These are phyloP conservation scores for Solanum hybrid DNA, from an alignment of 305 asterid species.

Conservation along the genomic window DNA sequence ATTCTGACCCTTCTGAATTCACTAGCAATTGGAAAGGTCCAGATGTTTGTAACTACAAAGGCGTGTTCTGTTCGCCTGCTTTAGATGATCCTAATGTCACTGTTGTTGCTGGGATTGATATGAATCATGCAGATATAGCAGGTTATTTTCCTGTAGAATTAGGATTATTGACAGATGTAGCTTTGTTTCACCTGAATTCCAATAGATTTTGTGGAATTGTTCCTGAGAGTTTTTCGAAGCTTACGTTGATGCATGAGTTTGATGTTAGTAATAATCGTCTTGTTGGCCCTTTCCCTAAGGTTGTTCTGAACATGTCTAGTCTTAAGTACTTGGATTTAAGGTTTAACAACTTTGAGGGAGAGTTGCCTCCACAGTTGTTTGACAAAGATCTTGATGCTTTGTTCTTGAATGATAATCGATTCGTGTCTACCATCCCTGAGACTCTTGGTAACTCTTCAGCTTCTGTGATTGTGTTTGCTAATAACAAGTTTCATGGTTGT, in stretches of 20 bases:
- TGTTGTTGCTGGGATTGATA: constrained; percentile 81
- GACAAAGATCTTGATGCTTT: constrained; percentile 52
- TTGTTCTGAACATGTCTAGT: constrained; percentile 26
- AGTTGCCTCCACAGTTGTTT: constrained; percentile 36
- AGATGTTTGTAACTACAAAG: constrained; percentile 52
- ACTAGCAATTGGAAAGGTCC: constrained; percentile 62
- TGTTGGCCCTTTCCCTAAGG: constrained; percentile 51
- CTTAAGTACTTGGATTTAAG: constrained; percentile 58
- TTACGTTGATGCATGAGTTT: constrained; percentile 40
- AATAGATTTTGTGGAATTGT: constrained; percentile 62
- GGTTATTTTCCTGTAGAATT: constrained; percentile 58
- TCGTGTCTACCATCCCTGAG: constrained; percentile 42
- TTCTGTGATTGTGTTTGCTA: constrained; percentile 51
- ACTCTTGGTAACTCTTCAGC: constrained; percentile 61
- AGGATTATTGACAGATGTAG: constrained; percentile 39
- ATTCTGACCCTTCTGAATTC: constrained; percentile 49
- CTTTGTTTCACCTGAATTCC: constrained; percentile 55
- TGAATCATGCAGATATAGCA: constrained; percentile 62
- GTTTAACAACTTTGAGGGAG: constrained; percentile 68
- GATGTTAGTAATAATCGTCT: constrained; percentile 68
- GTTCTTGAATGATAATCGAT: constrained; percentile 55
- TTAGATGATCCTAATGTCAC: constrained; percentile 33
- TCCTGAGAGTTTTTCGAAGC: constrained; percentile 36
- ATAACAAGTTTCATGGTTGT: constrained; percentile 56
- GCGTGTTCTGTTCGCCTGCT: constrained; percentile 50